Base-by-base conservation (phyloP, 2,329 filamentous ascomycete species). In the Orbilia javanica region DNA sequence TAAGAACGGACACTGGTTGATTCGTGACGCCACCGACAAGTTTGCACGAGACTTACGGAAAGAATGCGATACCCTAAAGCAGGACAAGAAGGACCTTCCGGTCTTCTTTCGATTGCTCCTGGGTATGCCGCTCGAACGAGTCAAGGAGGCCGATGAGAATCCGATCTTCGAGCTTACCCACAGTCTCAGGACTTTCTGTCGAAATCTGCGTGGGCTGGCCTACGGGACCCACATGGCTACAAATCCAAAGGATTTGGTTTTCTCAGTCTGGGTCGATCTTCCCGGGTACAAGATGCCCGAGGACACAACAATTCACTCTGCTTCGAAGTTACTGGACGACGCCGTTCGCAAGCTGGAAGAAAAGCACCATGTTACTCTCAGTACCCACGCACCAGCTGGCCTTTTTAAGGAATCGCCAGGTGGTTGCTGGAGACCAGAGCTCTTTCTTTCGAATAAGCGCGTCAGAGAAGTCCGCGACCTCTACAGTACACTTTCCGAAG, bases 301-400 rank as follows among this genome's bases (percentile, higher is more conserved):
- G 8, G 74, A 78, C 42, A 22, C 71, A 27, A 72, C 64, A 25
- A 68, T 72, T 31, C 64, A 29, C 8, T 48, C 67, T 22, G 62
- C 74, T 4, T 67, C 74, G 15, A 67, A 72, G 34, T 29, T 78
- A 3, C 53, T 78, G 25, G 74, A 72, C 18, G 67, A 78, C 18
- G 74, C 74, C 25, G 74, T 69, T 31, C 62, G 57, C 52, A 78
- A 78, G 34, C 70, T 78, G 74, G 74, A 78, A 39, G 20, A 27
- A 10, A 78, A 50, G 18, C 74, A 78, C 55, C 74, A 78, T 20
- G 74, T 78, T 20, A 78, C 74, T 3, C 67, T 78, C 46, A 78
- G 74, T 34, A 68, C 74, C 15, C 74, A 78, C 34, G 74, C 74
- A 10, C 74, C 74, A 13, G 74, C 74, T 15, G 74, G 74, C 6